Base-by-base conservation (phyloP, 805 yeast species). In the Isabelozyma rhagii region DNA sequence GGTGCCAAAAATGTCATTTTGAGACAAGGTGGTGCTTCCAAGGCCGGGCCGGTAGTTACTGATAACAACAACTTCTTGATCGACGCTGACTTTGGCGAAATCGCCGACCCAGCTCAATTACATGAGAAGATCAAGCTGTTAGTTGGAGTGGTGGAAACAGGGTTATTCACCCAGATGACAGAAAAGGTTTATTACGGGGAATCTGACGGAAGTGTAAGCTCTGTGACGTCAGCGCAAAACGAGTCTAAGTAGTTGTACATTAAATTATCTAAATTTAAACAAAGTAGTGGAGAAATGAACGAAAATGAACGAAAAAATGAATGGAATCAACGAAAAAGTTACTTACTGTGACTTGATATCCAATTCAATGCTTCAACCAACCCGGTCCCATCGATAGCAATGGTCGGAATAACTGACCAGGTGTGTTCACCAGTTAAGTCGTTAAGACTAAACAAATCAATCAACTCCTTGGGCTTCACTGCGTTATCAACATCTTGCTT, bases 111-210 rank as follows among this genome's bases (percentile, higher is more conserved):
- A 4, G 59, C 48, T 13, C 57, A 54, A 38, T 78, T 94, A 57
- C 92, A 92, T 65, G 53, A 64, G 36, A 66, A 81, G 58, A 83
- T 94, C 66, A 90, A 88, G 68, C 64, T 75, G 47, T 71, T 93
- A 59, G 88, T 90, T 21, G 99, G 99, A 43, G 97, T 94, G 28
- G 97, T 94, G 13, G 99, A 94, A 69, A 92, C 97, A 8, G 99
- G 99, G 1, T 74, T 94, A 53, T 94, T 94, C 71, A 80, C 83
- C 43, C 73, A 77, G 44, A 77, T 83, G 81, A 93, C 96, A 27
- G 72, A 73, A 45, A 87, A 81, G 64, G 94, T 93, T 6, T 94
- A 92, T 69, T 89, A 94, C 64, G 99, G 99, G 44, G 90, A 89
- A 64, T 77, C 82, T 41, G 83, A 82, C 62, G 99, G 99, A 7